Conservation (phyloP, 1,284 basidiomycete species). For the Naganishia albida region DNA sequence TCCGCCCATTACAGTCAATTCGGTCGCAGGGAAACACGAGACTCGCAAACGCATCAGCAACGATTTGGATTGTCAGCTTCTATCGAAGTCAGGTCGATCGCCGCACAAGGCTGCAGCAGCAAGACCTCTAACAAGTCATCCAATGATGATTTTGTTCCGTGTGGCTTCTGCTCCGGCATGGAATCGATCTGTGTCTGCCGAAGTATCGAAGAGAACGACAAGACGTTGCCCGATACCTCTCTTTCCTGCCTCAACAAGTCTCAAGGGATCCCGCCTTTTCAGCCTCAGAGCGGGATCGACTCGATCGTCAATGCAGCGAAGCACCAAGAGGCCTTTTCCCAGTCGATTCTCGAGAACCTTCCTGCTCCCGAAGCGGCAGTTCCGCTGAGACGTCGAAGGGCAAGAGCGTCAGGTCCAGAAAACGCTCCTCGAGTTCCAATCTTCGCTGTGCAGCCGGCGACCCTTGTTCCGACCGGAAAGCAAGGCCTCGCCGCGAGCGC, state of each 20-base stretch:
- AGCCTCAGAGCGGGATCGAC: slow-evolving; percentile 20
- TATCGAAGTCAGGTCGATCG: slow-evolving; percentile 1
- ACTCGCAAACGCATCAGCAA: background rate
- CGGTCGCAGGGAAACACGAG: background rate
- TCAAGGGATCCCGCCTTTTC: background rate
- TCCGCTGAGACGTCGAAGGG: slow-evolving; percentile 63
- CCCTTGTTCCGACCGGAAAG: background rate
- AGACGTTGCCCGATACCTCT: slow-evolving; percentile 19
- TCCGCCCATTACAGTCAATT: background rate
- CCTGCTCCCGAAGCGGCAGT: slow-evolving; percentile 75
- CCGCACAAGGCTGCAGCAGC: slow-evolving; percentile 1
- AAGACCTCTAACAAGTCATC: background rate
- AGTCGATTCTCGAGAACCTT: slow-evolving; percentile 70
- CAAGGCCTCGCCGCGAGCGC: background rate
- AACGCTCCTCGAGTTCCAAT: slow-evolving; percentile 9
- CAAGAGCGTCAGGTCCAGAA: slow-evolving; percentile 34
- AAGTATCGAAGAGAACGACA: slow-evolving; percentile 43
- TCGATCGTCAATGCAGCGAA: slow-evolving; percentile 34
- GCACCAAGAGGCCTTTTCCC: slow-evolving; percentile 21
- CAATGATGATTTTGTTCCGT: slow-evolving; percentile 55
- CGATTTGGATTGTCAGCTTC: background rate
- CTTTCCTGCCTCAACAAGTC: background rate
- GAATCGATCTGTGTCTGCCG: slow-evolving; percentile 71
- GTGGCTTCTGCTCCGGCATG: slow-evolving; percentile 68
- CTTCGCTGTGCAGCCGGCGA: slow-evolving; percentile 28